Evolutionary conservation across 2,329 filamentous ascomycete genomes (phyloP), one percentile per base, ranked within the genome.

Genomic region (Cladosporium sp.): DNA sequence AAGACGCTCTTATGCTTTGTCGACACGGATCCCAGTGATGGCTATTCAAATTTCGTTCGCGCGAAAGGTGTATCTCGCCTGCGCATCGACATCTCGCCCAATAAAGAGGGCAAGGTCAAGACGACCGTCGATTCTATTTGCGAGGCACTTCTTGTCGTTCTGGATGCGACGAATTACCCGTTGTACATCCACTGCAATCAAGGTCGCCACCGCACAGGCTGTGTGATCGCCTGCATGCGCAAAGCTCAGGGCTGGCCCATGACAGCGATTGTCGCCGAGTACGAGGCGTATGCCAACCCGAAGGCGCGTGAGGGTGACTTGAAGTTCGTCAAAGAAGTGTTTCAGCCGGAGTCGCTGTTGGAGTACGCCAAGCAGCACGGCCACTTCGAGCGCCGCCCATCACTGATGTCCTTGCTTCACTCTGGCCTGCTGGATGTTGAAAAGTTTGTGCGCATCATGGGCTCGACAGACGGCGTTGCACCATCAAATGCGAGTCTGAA

Each of bases 141-240:
- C 62, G 77, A 83, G 7, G 90, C 93, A 47, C 80, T 96, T 22
- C 78, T 83, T 12, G 76, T 93, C 42, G 82, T 93, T 40, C 79
- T 93, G 55, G 84, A 95, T 68, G 82, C 82, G 51, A 75, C 80
- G 36, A 91, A 95, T 63, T 86, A 94, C 64, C 92, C 92, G 0
- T 74, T 97, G 11, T 80, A 96, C 39, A 83, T 97, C 49, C 92
- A 97, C 73, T 97, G 92, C 81, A 97, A 96, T 71, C 92, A 96
- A 66, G 92, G 92, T 70, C 94, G 90, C 82, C 92, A 97, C 70
- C 88, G 92, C 59, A 96, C 92, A 17, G 92, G 92, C 20, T 96
- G 92, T 69, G 88, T 94, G n/a, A 83, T 92, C 51, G 92, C 86
- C 17, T 86, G 89, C 59, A 82, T 95, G 62, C 86, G 92, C 63